These are phyloP conservation scores for Monosporascus sp. DNA, from an alignment of 2,329 filamentous ascomycete genomes.

Conservation along the genomic window DNA sequence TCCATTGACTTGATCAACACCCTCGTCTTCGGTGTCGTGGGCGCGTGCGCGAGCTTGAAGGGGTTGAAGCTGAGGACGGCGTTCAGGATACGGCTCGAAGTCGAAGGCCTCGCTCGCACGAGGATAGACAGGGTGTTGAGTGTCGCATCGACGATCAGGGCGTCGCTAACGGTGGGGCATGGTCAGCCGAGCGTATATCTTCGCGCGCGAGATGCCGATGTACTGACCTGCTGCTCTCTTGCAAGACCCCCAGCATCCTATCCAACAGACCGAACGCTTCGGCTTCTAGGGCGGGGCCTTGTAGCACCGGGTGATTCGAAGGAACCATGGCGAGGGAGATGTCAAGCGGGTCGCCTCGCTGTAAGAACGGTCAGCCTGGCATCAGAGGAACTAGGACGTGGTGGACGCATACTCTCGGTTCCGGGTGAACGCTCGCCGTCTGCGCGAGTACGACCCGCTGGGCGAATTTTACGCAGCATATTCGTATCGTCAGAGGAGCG, in stretches of 20 bases:
- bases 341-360: constrained; percentile 54
- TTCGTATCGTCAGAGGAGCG: constrained; percentile 67
- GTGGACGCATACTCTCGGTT: constrained; percentile 64
- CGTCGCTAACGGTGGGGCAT: constrained; percentile 56
- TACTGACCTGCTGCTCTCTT: constrained; percentile 76
- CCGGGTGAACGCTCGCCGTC: constrained; percentile 73
- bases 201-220: constrained; percentile 2
- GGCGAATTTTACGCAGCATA: constrained; percentile 97
- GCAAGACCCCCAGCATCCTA: constrained; percentile 75
- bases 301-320: constrained; percentile 73
- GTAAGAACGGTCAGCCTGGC: constrained; percentile 17
- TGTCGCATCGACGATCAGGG: constrained; percentile 82
- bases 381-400: constrained; percentile 5
- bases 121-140: constrained; percentile 82
- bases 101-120: constrained; percentile 73
- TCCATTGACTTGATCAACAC: constrained; percentile 92
- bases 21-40: constrained; percentile 71
- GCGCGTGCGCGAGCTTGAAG: constrained; percentile 69
- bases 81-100: constrained; percentile 79
- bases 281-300: constrained; percentile 78
- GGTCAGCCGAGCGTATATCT: constrained; percentile 13
- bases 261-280: constrained; percentile 89
- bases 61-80: constrained; percentile 90
- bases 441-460: constrained; percentile 91
- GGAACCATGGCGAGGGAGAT: constrained; percentile 84